Evolutionary conservation across 306 rosid genomes (phyloP).

Genomic region (Prunus davidiana): DNA sequence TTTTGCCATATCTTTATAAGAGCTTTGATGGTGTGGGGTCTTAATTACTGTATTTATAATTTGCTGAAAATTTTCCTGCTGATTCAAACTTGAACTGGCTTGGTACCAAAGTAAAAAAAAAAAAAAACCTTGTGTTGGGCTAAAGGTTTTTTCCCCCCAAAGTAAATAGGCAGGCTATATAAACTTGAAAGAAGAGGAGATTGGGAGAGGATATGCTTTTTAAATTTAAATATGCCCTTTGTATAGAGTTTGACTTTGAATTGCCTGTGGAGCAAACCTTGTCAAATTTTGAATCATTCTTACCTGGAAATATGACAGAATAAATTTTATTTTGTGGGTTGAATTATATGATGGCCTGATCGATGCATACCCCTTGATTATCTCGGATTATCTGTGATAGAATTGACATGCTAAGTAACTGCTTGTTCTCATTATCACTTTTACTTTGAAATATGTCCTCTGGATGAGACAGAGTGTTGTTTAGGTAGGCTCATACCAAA

Average conservation of each 20-base stretch:
- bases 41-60: slow-evolving; percentile 3
- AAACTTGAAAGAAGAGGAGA: background rate
- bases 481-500: background rate
- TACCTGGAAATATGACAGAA: background rate
- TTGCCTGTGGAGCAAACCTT: background rate
- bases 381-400: background rate
- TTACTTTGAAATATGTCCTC: background rate
- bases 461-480: background rate
- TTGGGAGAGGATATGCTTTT: background rate
- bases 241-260: background rate
- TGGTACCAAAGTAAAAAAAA: too few species aligned
- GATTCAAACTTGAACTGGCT: background rate
- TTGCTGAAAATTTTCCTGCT: background rate
- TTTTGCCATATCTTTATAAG: background rate
- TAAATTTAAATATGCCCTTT: too few species aligned
- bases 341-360: background rate
- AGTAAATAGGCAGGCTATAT: background rate
- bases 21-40: background rate
- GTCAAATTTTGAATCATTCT: background rate
- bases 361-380: background rate
- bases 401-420: background rate
- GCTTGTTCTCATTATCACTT: background rate
- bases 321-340: background rate
- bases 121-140: too few species aligned
- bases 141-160: background rate